Evolutionary conservation across 495 filamentous ascomycete genomes (phyloP).

Genomic region (Aspergillus campestris): DNA sequence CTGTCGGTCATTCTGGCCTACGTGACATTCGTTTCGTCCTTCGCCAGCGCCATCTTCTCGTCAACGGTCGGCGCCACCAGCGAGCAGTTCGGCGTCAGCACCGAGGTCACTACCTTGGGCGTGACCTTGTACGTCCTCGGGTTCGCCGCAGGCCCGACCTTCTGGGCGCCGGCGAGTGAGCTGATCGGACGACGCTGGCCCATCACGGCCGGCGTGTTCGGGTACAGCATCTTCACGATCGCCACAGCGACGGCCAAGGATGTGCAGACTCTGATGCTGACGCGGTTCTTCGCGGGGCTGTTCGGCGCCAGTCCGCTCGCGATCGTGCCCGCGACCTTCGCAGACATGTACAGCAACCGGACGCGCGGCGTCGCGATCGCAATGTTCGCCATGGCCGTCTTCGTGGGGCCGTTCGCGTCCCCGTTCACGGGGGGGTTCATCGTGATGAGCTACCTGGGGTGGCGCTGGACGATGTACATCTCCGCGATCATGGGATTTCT

Average conservation of each 20-base stretch:
- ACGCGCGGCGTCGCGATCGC: conserved; percentile 41
- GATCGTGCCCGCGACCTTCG: conserved; percentile 37
- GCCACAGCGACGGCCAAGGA: conserved; percentile 50
- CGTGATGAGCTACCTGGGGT: conserved; percentile 33
- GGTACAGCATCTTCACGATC: conserved; percentile 47
- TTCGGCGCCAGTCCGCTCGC: conserved; percentile 38
- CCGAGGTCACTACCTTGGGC: conserved; percentile 45
- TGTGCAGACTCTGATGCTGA: conserved; percentile 44
- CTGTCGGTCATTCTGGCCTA: conserved; percentile 32
- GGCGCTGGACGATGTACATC: conserved; percentile 44
- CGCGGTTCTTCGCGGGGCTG: conserved; percentile 40
- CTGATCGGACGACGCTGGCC: conserved; percentile 55
- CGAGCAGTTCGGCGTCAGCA: conserved; percentile 37
- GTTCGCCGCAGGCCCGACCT: conserved; percentile 40
- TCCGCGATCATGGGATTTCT: conserved; percentile 32
- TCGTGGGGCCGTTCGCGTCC: conserved; percentile 39
- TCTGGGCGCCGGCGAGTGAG: conserved; percentile 66
- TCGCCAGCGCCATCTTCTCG: conserved; percentile 46
- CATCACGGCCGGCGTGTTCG: conserved; percentile 42
- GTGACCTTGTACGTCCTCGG: conserved; percentile 49
- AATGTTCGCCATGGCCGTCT: conserved; percentile 44
- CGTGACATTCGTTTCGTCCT: conserved; percentile 45
- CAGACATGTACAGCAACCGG: conserved; percentile 42
- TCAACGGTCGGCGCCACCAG: conserved; percentile 33
- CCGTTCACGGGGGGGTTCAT: conserved; percentile 42